Base-by-base conservation (phyloP, 169 alveolate genomes). In the Babesia ovis region DNA sequence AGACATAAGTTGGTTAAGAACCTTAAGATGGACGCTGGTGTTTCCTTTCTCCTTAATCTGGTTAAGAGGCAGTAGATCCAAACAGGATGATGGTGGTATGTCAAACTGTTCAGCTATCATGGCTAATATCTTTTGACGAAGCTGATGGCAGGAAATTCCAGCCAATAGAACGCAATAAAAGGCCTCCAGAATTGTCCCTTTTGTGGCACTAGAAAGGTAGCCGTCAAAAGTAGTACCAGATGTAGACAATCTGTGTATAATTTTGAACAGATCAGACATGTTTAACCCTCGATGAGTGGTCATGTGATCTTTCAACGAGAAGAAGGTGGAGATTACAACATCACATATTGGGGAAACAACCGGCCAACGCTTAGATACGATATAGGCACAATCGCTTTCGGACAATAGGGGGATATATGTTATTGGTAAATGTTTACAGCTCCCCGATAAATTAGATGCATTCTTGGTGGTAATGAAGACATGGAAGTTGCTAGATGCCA, bases 1-100 rank as follows among this genome's bases (percentile, higher is more conserved):
- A 22, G 85, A 83, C 51, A 81, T 85, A 27, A 95, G 68, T 75
- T 93, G 92, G 77, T 87, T 91, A 62, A 95, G 51, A 42, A 95
- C 72, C 32, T 94, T 91, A 39, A 80, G 76, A 74, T 94, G 97
- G 16, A 89, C 68, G 20, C 60, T 46, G 27, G 83, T 79, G 46
- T 58, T 45, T 6, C 35, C 85, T 16, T 39, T 22, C 1, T 35
- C 69, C 25, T 59, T 74, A 20, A 74, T 37, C 48, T 55, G 67
- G 57, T 54, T 57, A 6, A 68, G 67, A 3, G 67, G 67, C n/a
- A 68, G 48, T 22, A 68, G 23, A 5, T 34, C 79, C 32, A 0
- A 27, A 32, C 57, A 20, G 31, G 67, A 23, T 6, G 58, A 31
- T 6, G 45, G 69, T 1, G 39, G 25, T 20, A 68, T 27, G 4